Evolutionary conservation across 345 rosid genomes (phyloP).

Genomic region (Arabidopsis thaliana): TAIR10.1 NC_003076.8:4902001-4902500

Average conservation of each 20-base stretch:
- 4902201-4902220: neutral
- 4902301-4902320: constrained; percentile 8
- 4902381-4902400: constrained; percentile 38
- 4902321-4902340: constrained; percentile 20
- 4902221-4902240: neutral
- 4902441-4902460: constrained; percentile 27
- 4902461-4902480: constrained; percentile 20
- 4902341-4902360: constrained; percentile 20
- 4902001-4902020: constrained; percentile 37
- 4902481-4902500: neutral
- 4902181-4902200: neutral
- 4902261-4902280: neutral
- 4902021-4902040: constrained; percentile 45
- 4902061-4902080: constrained; percentile 35
- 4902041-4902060: constrained; percentile 42
- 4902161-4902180: neutral
- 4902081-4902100: constrained; percentile 39
- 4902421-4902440: constrained; percentile 46
- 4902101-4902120: constrained; percentile 34
- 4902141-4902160: neutral
- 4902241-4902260: neutral
- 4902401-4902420: constrained; percentile 46
- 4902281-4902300: constrained; percentile 13
- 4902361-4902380: constrained; percentile 12
- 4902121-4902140: constrained; percentile 11